phyloP scores from a whole-genome alignment of 2,329 filamentous ascomycete genomes.

The Trichoderma gracile region DNA sequence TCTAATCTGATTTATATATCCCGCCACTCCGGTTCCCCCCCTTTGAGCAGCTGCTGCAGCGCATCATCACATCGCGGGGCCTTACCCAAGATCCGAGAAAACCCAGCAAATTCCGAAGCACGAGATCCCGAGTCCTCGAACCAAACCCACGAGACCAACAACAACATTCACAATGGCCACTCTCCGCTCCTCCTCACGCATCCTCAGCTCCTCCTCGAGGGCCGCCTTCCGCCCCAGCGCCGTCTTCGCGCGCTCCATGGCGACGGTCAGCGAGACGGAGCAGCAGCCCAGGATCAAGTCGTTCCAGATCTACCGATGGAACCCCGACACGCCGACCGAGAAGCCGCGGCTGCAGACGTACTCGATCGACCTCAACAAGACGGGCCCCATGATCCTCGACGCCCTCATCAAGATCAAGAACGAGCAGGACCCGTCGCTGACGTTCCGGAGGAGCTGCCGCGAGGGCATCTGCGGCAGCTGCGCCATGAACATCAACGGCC shows the following conservation, averaged over 20 bases:
- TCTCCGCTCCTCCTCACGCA: slow-evolving; percentile 59
- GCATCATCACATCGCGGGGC: not conserved
- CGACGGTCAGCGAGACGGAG: slow-evolving; percentile 59
- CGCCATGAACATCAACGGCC: slow-evolving; percentile 99
- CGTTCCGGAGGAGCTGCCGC: slow-evolving; percentile 92
- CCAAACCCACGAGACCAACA: not conserved
- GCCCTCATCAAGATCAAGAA: slow-evolving; percentile 99
- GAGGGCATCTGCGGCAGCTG: slow-evolving; percentile 99
- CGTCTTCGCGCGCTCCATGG: slow-evolving; percentile 55
- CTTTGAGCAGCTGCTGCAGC: not conserved
- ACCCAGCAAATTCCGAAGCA: slow-evolving; percentile 24
- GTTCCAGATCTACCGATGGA: slow-evolving; percentile 99
- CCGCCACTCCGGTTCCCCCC: too few species aligned
- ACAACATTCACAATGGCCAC: slow-evolving; percentile 50
- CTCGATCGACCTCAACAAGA: slow-evolving; percentile 96
- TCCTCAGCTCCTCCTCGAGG: slow-evolving; percentile 50
- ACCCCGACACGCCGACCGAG: slow-evolving; percentile 84
- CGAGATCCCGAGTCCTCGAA: slow-evolving; percentile 28
- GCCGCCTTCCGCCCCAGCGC: slow-evolving; percentile 44
- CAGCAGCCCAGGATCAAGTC: slow-evolving; percentile 75
- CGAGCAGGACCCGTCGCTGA: slow-evolving; percentile 93
- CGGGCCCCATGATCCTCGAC: slow-evolving; percentile 96
- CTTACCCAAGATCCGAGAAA: too few species aligned
- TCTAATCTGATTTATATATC: not conserved
- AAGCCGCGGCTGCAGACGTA: slow-evolving; percentile 97